phyloP scores from a whole-genome alignment of 2,329 filamentous ascomycete genomes.

The Monilinia aucupariae region DNA sequence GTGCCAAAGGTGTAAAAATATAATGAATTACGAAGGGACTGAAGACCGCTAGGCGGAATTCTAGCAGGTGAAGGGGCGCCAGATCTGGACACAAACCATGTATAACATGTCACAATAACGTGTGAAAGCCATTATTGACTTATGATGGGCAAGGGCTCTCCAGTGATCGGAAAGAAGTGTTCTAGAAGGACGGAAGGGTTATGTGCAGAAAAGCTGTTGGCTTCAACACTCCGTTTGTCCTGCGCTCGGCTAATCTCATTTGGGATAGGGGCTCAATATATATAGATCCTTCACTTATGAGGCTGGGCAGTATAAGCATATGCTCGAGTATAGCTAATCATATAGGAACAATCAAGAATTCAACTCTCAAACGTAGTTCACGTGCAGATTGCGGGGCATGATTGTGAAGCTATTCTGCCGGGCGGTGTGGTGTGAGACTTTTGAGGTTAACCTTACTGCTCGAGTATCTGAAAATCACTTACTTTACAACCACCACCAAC shows the following conservation, averaged over 20 bases:
- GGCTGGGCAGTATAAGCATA: neutral
- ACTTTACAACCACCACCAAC: neutral
- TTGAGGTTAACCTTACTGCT: neutral
- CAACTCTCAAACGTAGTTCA: neutral
- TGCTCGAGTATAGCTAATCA: neutral
- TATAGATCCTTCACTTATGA: neutral
- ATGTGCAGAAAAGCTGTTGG: neutral
- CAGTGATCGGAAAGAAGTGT: neutral
- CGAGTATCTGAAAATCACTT: neutral
- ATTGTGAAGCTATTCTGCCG: slow-evolving; percentile 9
- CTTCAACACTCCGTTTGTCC: neutral
- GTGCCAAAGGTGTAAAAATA: neutral
- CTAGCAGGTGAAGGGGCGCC: neutral
- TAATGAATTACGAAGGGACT: neutral
- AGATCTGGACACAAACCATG: neutral
- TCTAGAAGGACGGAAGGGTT: neutral
- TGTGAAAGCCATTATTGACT: neutral
- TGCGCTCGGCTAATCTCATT: neutral
- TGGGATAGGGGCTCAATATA: neutral
- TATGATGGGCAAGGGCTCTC: neutral
- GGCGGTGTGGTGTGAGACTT: neutral
- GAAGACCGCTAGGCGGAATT: neutral
- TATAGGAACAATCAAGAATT: neutral
- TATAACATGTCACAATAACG: neutral
- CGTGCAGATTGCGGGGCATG: neutral